Evolutionary conservation across 208 protist species (phyloP).

Genomic region (Acanthamoeba triangularis): DNA sequence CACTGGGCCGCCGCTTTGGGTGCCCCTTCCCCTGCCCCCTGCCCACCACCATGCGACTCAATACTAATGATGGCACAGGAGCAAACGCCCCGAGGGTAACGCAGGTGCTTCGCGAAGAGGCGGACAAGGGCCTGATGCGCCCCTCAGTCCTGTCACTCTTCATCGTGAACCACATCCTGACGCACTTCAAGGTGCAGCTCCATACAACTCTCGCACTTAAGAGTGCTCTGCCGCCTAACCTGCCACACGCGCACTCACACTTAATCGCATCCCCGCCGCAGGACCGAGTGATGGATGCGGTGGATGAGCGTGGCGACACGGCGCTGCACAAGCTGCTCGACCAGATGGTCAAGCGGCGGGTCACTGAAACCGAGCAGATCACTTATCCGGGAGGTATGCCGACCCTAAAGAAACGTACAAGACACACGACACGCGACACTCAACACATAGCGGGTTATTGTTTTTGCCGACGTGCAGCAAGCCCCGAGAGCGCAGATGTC

Average conservation of each 20-base stretch:
- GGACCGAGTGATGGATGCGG: neutral
- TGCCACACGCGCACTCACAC: neutral
- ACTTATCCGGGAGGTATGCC: no score
- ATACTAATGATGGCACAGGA: neutral
- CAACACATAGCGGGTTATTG: no score
- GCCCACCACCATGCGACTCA: neutral
- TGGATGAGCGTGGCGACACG: conserved; percentile 27
- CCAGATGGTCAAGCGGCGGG: neutral
- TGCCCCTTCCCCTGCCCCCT: neutral
- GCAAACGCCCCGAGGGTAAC: neutral
- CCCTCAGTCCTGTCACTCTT: neutral
- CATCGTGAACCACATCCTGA: neutral
- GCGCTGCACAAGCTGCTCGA: neutral
- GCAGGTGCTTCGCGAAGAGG: no score
- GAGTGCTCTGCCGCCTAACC: neutral
- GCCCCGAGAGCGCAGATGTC: no score
- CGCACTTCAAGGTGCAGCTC: neutral
- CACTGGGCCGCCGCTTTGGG: neutral
- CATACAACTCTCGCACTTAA: neutral
- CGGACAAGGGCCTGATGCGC: neutral
- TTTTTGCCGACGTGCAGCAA: no score
- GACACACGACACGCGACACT: no score
- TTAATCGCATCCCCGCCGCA: neutral
- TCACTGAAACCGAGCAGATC: no score
- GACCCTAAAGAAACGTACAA: no score